Percentiles rank a stretch among this genome's conserved stretches.
Conservation (phyloP, 2,329 filamentous ascomycete species). For the Ophiostoma tasmaniense region DNA sequence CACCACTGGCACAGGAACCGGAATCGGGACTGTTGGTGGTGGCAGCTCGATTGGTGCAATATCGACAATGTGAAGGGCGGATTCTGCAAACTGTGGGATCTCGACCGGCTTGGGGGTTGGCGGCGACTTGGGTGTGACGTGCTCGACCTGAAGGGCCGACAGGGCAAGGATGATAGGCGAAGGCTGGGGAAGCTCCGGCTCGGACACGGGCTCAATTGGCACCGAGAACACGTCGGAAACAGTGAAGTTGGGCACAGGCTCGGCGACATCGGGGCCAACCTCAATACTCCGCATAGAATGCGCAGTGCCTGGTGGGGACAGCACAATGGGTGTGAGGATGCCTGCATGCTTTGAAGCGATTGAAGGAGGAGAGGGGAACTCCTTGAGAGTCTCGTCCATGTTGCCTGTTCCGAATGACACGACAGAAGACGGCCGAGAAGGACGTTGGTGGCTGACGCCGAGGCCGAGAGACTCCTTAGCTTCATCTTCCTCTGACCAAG, state of each 20-base stretch:
- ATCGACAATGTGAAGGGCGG: slow-evolving; percentile 14
- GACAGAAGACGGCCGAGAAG: slow-evolving; percentile 17
- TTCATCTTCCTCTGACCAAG: slow-evolving; percentile 17
- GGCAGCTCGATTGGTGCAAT: slow-evolving; percentile 18
- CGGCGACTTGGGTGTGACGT: slow-evolving; percentile 12
- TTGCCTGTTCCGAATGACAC: slow-evolving; percentile 12
- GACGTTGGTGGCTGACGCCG: not conserved
- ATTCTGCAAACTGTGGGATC: slow-evolving; percentile 15
- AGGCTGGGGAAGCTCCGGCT: slow-evolving; percentile 7
- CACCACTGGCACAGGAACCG: slow-evolving; percentile 8
- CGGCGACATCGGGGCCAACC: not conserved
- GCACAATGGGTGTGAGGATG: slow-evolving; percentile 22
- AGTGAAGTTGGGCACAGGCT: slow-evolving; percentile 7
- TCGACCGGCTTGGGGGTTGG: slow-evolving; percentile 9
- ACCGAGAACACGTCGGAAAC: slow-evolving; percentile 18
- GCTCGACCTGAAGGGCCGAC: slow-evolving; percentile 13
- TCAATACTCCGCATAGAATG: slow-evolving; percentile 6
- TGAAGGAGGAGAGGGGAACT: slow-evolving; percentile 46
- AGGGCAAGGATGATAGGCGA: slow-evolving; percentile 11
- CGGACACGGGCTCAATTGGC: slow-evolving; percentile 12
- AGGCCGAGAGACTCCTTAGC: not conserved
- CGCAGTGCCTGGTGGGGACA: slow-evolving; percentile 26
- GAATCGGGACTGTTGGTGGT: slow-evolving; percentile 9
- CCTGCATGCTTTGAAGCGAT: slow-evolving; percentile 27
- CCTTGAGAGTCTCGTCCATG: slow-evolving; percentile 43